Evolutionary conservation across 768 basidiomycete genomes (phyloP).

Genomic region (Leccinum truebloodii): DNA sequence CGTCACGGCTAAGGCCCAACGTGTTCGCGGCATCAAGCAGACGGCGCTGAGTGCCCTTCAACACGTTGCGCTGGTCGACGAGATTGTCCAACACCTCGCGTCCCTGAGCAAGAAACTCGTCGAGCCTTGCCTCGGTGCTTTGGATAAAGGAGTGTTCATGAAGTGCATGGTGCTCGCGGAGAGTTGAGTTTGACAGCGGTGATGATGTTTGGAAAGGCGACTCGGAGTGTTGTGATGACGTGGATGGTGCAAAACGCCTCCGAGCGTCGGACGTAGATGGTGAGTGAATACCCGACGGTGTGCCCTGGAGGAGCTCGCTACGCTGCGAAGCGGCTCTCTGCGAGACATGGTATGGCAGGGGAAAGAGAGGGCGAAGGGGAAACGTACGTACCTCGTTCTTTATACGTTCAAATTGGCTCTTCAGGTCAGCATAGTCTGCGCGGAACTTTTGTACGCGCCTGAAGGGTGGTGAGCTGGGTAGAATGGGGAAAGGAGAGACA

Average conservation of each 20-base stretch:
- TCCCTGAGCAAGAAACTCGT: constrained; percentile 92
- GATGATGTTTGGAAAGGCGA: constrained; percentile 77
- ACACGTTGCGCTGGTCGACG: constrained; percentile 86
- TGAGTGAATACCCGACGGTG: constrained; percentile 39
- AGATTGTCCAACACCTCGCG: constrained; percentile 89
- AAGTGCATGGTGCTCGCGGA: constrained; percentile 77
- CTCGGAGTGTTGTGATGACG: constrained; percentile 69
- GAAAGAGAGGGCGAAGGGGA: background rate
- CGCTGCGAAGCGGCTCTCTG: constrained; percentile 64
- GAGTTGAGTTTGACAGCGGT: constrained; percentile 52
- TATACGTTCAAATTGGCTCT: constrained; percentile 76
- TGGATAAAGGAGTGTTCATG: constrained; percentile 89
- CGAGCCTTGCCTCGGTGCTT: constrained; percentile 76
- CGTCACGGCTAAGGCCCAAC: constrained; percentile 88
- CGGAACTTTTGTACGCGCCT: constrained; percentile 95
- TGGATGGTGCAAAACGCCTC: constrained; percentile 54
- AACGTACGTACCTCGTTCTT: constrained; percentile 52
- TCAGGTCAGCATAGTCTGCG: constrained; percentile 80
- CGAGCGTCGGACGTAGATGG: constrained; percentile 50
- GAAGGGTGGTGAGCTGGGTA: constrained; percentile 10
- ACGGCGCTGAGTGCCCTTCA: constrained; percentile 92
- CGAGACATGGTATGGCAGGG: background rate
- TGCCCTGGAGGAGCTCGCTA: constrained; percentile 60
- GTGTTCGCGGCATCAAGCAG: constrained; percentile 92
- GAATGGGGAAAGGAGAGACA: constrained; percentile 25